Evolutionary conservation across 1,139 yeast genomes (phyloP).

Genomic region (Geotrichum australiense): DNA sequence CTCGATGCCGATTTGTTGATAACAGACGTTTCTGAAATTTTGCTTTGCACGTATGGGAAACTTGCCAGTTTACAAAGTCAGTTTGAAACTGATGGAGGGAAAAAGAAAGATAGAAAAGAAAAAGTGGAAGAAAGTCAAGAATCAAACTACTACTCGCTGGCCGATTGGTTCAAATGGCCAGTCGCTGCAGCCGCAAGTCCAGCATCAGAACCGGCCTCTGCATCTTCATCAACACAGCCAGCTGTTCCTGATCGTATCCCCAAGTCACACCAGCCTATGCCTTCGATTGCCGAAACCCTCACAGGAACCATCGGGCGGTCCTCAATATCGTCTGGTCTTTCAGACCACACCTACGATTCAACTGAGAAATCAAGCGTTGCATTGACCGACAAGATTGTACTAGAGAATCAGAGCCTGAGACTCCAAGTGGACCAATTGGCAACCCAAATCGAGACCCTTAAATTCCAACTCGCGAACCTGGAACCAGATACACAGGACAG

Average conservation of each 20-base stretch:
- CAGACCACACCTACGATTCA: conserved; percentile 5
- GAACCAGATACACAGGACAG: conserved; percentile 4
- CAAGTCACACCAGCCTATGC: neutral
- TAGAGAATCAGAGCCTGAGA: conserved; percentile 13
- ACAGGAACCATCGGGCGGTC: neutral
- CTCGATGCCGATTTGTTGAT: conserved; percentile 43
- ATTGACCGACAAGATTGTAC: neutral
- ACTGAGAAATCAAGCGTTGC: conserved; percentile 2
- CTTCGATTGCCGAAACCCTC: conserved; percentile 9
- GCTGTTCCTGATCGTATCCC: neutral
- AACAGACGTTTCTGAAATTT: conserved; percentile 39
- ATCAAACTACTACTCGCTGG: neutral
- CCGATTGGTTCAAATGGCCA: conserved; percentile 12
- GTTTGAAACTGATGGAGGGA: conserved; percentile 19
- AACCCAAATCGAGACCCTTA: conserved; percentile 16
- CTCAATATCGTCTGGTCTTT: neutral
- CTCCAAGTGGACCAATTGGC: conserved; percentile 14
- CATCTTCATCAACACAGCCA: neutral
- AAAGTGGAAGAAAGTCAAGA: neutral
- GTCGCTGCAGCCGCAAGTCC: neutral
- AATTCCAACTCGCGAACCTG: conserved; percentile 14
- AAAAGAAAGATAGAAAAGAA: conserved; percentile 14
- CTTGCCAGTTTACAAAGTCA: conserved; percentile 27
- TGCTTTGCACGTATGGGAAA: conserved; percentile 24
- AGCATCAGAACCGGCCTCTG: conserved; percentile 1